Evolutionary conservation across 768 basidiomycete species (phyloP).

Genomic region (Calvatia gigantea): DNA sequence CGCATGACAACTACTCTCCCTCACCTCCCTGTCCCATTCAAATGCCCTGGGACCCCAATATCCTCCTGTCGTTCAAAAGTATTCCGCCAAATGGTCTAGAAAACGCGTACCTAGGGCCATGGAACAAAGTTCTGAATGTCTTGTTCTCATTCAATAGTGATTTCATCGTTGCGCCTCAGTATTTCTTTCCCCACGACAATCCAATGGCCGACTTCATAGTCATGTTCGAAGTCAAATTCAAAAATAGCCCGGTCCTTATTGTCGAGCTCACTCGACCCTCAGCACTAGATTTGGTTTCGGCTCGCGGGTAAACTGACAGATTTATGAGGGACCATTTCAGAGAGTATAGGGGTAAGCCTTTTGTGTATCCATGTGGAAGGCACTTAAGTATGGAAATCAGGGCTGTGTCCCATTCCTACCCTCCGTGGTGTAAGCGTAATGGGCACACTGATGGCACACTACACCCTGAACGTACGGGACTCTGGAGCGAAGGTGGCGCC

Average conservation of each 20-base stretch:
- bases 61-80: constrained; percentile 3
- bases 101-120: constrained; percentile 11
- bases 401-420: background rate
- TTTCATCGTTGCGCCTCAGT: constrained; percentile 15
- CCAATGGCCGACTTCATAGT: constrained; percentile 12
- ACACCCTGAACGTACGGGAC: background rate
- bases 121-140: constrained; percentile 16
- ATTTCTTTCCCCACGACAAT: background rate
- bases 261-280: constrained; percentile 20
- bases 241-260: constrained; percentile 23
- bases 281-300: constrained; percentile 15
- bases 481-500: background rate
- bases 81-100: constrained; percentile 10
- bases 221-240: constrained; percentile 17
- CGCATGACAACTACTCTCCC: too few species aligned
- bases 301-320: constrained; percentile 20
- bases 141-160: constrained; percentile 15
- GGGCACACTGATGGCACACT: background rate
- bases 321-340: constrained; percentile 19
- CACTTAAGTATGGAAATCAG: background rate
- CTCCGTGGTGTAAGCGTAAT: background rate
- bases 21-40: too few species aligned
- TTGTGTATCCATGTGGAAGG: background rate
- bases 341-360: constrained; percentile 10
- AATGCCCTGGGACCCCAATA: background rate